These are phyloP conservation scores for Oryza meridionalis DNA, from an alignment of 176 grass and related monocot species.

Conservation along the genomic window DNA sequence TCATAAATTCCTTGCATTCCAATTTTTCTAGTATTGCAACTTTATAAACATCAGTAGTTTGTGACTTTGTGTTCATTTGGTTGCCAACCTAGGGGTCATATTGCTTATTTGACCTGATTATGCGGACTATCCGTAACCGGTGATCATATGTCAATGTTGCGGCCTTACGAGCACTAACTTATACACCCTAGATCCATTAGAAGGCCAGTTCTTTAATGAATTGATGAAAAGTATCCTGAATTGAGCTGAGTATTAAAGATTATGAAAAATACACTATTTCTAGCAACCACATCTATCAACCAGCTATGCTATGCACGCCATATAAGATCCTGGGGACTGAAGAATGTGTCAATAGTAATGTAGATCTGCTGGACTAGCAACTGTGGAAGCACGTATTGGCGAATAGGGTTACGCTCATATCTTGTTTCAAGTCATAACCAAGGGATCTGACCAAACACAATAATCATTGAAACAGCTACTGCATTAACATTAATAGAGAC, in stretches of 20 bases:
- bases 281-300: not conserved
- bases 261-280: not conserved
- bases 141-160: not conserved
- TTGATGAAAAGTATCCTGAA: not conserved
- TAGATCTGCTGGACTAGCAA: not conserved
- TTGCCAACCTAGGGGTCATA: not conserved
- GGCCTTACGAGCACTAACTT: not conserved
- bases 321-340: not conserved
- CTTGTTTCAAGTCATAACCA: not conserved
- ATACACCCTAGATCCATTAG: not conserved
- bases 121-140: not conserved
- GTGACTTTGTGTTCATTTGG: not conserved
- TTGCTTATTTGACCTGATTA: not conserved
- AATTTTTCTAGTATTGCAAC: not conserved
- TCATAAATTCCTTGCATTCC: slow-evolving; percentile 4
- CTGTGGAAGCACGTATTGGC: not conserved
- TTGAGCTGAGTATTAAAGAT: slow-evolving; percentile 14
- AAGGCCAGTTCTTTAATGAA: not conserved
- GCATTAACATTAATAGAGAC: not conserved
- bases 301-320: not conserved
- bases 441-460: not conserved
- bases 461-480: not conserved
- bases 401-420: not conserved
- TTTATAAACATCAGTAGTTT: not conserved
- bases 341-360: not conserved